Conservation (phyloP, 2,329 filamentous ascomycete species). For the Stagonosporopsis cucurbitacearum region DNA sequence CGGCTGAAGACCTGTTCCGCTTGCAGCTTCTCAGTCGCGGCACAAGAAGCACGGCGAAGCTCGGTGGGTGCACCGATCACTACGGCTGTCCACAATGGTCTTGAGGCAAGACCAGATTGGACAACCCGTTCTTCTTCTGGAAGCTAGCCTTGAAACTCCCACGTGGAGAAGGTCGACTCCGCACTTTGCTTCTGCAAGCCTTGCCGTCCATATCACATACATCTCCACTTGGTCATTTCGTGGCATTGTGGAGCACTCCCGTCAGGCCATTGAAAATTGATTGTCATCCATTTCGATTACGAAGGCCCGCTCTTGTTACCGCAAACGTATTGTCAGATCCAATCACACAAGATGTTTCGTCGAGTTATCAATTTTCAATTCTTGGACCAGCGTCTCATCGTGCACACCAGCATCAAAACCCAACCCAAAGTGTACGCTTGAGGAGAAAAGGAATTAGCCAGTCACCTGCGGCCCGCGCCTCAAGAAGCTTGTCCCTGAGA, state of each 20-base stretch:
- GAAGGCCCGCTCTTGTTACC: slow-evolving; percentile 1
- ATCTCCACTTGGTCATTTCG: background rate
- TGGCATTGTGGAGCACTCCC: background rate
- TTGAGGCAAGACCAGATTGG: background rate
- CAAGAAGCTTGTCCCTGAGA: background rate
- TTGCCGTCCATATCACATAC: slow-evolving; percentile 4
- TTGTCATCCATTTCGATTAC: background rate
- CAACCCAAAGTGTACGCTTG: slow-evolving; percentile 2
- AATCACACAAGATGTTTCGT: slow-evolving; percentile 1
- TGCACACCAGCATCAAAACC: background rate
- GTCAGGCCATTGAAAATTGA: background rate
- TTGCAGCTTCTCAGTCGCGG: background rate
- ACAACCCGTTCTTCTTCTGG: slow-evolving; percentile 1
- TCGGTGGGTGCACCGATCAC: slow-evolving; percentile 3
- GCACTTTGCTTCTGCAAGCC: slow-evolving; percentile 14
- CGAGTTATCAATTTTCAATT: background rate
- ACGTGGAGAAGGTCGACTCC: slow-evolving; percentile 5
- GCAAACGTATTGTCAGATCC: slow-evolving; percentile 4
- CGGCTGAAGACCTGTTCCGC: slow-evolving; percentile 1
- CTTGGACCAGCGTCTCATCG: background rate
- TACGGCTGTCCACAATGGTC: slow-evolving; percentile 1
- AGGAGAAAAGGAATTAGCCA: slow-evolving; percentile 9
- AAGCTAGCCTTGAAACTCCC: slow-evolving; percentile 1
- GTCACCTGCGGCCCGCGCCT: background rate
- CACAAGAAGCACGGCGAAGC: slow-evolving; percentile 11